phyloP scores from a whole-genome alignment of 768 basidiomycete species.

The Tricholoma furcatifolium region DNA sequence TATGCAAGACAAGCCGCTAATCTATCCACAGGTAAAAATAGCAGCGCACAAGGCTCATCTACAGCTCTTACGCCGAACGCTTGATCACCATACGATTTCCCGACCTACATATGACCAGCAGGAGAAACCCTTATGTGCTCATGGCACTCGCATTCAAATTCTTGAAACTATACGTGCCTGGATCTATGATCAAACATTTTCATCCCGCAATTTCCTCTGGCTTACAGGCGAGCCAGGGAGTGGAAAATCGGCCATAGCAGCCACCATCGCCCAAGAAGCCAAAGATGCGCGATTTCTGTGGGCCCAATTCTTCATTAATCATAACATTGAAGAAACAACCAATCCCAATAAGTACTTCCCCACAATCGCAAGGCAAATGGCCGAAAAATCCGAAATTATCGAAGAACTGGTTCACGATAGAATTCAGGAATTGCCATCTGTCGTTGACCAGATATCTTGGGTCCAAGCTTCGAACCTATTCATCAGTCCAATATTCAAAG shows the following conservation, averaged over 20 bases:
- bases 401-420: conserved; percentile 5
- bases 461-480: conserved; percentile 15
- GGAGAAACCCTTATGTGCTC: background rate
- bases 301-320: too few species aligned
- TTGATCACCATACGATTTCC: background rate
- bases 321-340: background rate
- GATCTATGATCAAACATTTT: background rate
- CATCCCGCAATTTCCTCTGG: background rate
- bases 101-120: background rate
- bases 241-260: background rate
- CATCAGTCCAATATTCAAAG: conserved; percentile 8
- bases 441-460: conserved; percentile 4
- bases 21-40: too few species aligned
- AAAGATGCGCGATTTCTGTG: background rate
- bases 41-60: background rate
- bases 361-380: background rate
- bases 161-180: background rate
- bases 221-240: background rate
- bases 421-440: background rate
- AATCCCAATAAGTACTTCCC: background rate
- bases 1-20: too few species aligned
- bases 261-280: background rate
- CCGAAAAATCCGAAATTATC: background rate
- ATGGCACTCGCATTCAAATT: background rate
- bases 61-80: too few species aligned